Evolutionary conservation across 2,329 filamentous ascomycete species (phyloP).

Genomic region (Exserohilum rostratum): DNA sequence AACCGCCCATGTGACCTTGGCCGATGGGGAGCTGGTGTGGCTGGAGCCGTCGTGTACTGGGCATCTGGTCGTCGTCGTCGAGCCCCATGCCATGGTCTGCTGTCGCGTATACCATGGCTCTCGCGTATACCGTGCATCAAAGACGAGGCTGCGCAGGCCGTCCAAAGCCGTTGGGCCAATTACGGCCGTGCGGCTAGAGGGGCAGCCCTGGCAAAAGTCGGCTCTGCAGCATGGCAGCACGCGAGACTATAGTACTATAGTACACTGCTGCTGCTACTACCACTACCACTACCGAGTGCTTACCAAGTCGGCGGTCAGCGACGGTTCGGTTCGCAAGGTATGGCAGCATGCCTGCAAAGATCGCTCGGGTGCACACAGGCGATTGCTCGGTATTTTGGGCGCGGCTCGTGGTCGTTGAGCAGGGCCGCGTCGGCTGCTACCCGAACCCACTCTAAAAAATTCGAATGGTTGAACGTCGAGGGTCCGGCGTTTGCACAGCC

Average conservation of each 20-base stretch:
- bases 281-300: slow-evolving; percentile 3
- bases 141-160: slow-evolving; percentile 11
- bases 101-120: neutral
- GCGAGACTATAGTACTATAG: too few relatives aligned
- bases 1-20: slow-evolving; percentile 23
- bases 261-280: too few relatives aligned
- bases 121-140: slow-evolving; percentile 10
- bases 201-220: neutral
- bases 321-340: slow-evolving; percentile 7
- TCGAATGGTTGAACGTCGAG: slow-evolving; percentile 17
- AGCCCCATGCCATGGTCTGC: too few relatives aligned
- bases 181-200: neutral
- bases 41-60: slow-evolving; percentile 17
- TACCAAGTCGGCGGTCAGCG: slow-evolving; percentile 8
- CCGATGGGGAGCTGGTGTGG: slow-evolving; percentile 22
- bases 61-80: neutral
- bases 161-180: neutral
- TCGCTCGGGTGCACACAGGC: slow-evolving; percentile 12
- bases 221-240: too few relatives aligned
- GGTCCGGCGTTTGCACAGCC: slow-evolving; percentile 23
- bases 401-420: slow-evolving; percentile 6
- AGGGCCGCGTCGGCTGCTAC: slow-evolving; percentile 29
- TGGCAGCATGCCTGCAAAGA: slow-evolving; percentile 17
- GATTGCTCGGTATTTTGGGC: slow-evolving; percentile 30
- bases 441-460: slow-evolving; percentile 31